Evolutionary conservation across 129 eudicot species (phyloP), one percentile per base, ranked within the genome.

Genomic region (Chrysanthemum seticuspe): DNA sequence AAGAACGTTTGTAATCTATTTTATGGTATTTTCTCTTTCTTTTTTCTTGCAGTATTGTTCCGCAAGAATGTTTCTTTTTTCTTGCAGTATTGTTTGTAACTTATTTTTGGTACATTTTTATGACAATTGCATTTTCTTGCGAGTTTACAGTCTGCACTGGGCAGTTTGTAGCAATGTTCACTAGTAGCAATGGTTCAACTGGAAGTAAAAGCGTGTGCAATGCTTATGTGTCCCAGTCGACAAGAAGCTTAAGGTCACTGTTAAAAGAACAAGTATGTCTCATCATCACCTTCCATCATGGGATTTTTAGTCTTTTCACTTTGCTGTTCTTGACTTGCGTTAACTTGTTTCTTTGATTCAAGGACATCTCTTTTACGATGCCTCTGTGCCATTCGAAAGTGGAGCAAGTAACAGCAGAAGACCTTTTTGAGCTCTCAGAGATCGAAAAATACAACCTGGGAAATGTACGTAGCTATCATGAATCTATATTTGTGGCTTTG

Each of bases 221-320:
- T 53, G 99, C 97, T 6, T 95, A 84, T 79, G 82, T 95, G 73
- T 95, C 99, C 70, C 99, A 86, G 74, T 94, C 99, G 44, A 94
- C 99, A 53, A 85, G 93, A 83, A 78, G 80, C 81, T 80, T 94
- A 63, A 84, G 99, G 83, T 90, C 99, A 67, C 83, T 90, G 75
- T 80, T 94, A 73, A 94, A 81, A 79, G 97, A 87, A 81, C 92
- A 90, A 79, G 98, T 94, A 83, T 71, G 92, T 58, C 25, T 49
- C 55, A 29, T n/a, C 58, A 25, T 40, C 47, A 6, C 47, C 47
- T 57, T 62, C 62, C 44, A 1, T 18, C 78, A 36, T 63, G 64
- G 47, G 47, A 13, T 2, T 53, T 27, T 63, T 31, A 13, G 79
- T 54, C 56, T 34, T 65, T 21, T 31, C 52, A 13, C 11, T 34